Conservation (phyloP, 2,329 filamentous ascomycete genomes). For the Aspergillus sp. region DNA sequence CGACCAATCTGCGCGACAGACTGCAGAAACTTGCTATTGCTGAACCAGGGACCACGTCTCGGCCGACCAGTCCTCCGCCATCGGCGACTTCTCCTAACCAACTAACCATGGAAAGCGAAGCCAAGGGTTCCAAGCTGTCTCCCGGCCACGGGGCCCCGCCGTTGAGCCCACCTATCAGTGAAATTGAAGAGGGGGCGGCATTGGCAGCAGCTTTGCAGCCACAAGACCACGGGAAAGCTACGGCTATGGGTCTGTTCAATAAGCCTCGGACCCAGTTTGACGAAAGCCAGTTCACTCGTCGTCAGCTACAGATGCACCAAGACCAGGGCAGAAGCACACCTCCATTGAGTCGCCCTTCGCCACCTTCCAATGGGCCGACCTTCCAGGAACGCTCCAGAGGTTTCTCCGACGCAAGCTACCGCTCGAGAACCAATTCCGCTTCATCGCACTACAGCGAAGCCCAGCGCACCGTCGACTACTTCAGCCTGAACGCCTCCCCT, state of each 20-base stretch:
- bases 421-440: slow-evolving; percentile 32
- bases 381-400: slow-evolving; percentile 25
- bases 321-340: slow-evolving; percentile 67
- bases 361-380: slow-evolving; percentile 16
- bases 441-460: slow-evolving; percentile 34
- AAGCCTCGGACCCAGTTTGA: slow-evolving; percentile 74
- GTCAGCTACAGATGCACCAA: slow-evolving; percentile 75
- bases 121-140: slow-evolving; percentile 20
- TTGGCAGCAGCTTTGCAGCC: slow-evolving; percentile 64
- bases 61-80: slow-evolving; percentile 39
- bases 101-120: slow-evolving; percentile 32
- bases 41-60: slow-evolving; percentile 16
- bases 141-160: slow-evolving; percentile 47
- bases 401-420: slow-evolving; percentile 33
- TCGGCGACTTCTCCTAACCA: slow-evolving; percentile 33
- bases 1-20: slow-evolving; percentile 60
- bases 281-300: slow-evolving; percentile 77
- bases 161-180: slow-evolving; percentile 66
- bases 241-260: slow-evolving; percentile 66
- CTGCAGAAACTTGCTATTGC: slow-evolving; percentile 30
- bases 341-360: slow-evolving; percentile 27
- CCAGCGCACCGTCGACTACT: slow-evolving; percentile 18
- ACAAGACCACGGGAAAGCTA: slow-evolving; percentile 76
- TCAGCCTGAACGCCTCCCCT: slow-evolving; percentile 27
- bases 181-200: slow-evolving; percentile 61